These are phyloP conservation scores for Pyrus hybrid DNA, from an alignment of 331 rosid species.

Conservation along the genomic window DNA sequence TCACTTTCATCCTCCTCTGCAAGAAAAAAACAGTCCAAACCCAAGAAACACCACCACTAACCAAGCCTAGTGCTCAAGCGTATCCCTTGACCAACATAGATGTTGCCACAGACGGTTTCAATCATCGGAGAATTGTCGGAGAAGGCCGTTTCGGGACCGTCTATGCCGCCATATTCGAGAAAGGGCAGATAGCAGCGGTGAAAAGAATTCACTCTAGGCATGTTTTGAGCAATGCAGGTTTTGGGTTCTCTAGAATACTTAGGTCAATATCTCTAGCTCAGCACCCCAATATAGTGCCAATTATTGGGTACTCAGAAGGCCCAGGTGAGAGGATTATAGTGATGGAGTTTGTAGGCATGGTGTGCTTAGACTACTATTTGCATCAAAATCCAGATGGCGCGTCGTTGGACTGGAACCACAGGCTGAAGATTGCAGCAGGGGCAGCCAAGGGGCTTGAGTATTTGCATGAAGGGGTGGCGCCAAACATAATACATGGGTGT, in stretches of 20 bases:
- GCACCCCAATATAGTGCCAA: slow-evolving; percentile 67
- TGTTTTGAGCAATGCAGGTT: slow-evolving; percentile 67
- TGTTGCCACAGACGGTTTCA: slow-evolving; percentile 78
- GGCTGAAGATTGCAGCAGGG: slow-evolving; percentile 64
- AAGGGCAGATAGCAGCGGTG: slow-evolving; percentile 42
- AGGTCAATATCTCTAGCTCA: slow-evolving; percentile 61
- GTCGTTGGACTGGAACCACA: slow-evolving; percentile 59
- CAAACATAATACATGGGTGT: slow-evolving; percentile 71
- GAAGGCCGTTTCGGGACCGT: slow-evolving; percentile 73
- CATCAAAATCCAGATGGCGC: slow-evolving; percentile 57
- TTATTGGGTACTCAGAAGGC: slow-evolving; percentile 74
- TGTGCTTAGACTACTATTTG: slow-evolving; percentile 49
- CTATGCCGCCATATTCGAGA: slow-evolving; percentile 45
- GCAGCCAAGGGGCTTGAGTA: slow-evolving; percentile 79
- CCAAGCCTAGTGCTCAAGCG: slow-evolving; percentile 35
- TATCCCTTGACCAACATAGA: slow-evolving; percentile 45
- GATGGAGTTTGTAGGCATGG: slow-evolving; percentile 53
- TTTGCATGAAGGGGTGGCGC: slow-evolving; percentile 63
- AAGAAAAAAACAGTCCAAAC: slow-evolving; percentile 45
- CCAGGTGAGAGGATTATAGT: slow-evolving; percentile 78
- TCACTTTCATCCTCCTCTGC: slow-evolving; percentile 35
- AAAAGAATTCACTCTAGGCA: slow-evolving; percentile 64
- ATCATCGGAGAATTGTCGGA: slow-evolving; percentile 51
- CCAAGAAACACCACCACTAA: slow-evolving; percentile 33
- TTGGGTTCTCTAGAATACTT: slow-evolving; percentile 50